phyloP scores from a whole-genome alignment of 441 rosid species.

The Populus hybrid region DNA sequence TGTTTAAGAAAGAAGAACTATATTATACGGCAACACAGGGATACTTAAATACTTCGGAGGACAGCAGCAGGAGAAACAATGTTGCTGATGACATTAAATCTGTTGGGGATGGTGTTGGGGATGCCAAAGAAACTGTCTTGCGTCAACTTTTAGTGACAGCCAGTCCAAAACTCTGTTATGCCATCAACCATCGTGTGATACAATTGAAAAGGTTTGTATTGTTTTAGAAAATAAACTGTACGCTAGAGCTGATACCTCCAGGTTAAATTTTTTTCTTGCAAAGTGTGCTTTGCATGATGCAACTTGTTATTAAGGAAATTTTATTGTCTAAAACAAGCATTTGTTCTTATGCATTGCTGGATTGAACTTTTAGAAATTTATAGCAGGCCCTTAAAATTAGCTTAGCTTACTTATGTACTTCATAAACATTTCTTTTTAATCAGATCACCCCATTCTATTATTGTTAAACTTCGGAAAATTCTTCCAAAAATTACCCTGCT shows the following conservation, averaged over 20 bases:
- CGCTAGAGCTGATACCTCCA: not conserved
- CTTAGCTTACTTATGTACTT: not conserved
- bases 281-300: not conserved
- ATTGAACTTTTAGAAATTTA: not conserved
- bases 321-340: not conserved
- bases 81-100: not conserved
- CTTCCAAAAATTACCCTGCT: not conserved
- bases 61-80: not conserved
- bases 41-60: not conserved
- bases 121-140: conserved; percentile 13
- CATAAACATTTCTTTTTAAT: not conserved
- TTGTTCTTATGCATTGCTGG: not conserved
- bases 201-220: conserved; percentile 41
- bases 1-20: conserved; percentile 38
- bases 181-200: conserved; percentile 40
- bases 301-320: not conserved
- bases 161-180: conserved; percentile 46
- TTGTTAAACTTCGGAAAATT: not conserved
- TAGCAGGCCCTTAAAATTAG: not conserved
- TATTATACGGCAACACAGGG: conserved; percentile 27
- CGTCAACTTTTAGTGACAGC: conserved; percentile 54
- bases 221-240: not conserved
- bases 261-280: not conserved
- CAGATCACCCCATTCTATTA: not conserved
- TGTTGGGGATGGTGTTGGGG: conserved; percentile 11